A percentile compares a stretch with the other conserved stretches of the same genome.
Conservation (phyloP, 257 asterid species). For the Leonotis leonurus region DNA sequence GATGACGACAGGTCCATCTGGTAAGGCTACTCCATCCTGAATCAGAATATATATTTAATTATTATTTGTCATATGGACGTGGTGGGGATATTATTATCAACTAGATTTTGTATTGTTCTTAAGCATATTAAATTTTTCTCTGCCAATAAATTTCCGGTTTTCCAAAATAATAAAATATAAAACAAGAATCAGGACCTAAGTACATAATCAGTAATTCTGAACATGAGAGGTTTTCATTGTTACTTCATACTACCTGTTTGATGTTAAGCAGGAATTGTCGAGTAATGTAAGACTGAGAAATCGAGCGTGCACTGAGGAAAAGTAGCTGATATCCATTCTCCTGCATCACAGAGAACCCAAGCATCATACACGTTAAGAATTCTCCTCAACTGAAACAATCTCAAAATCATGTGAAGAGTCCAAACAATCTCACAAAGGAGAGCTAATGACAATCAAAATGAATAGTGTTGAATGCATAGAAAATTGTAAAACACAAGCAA, state of each 20-base stretch:
- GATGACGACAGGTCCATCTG: conserved; percentile 95
- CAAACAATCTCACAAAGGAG: not conserved
- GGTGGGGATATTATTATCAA: not conserved
- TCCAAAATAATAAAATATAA: not conserved
- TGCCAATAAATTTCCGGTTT: not conserved
- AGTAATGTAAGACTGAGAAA: conserved; percentile 82
- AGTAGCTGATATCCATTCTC: conserved; percentile 93
- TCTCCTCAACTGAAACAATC: not conserved
- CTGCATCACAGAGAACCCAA: conserved; percentile 41
- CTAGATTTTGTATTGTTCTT: not conserved
- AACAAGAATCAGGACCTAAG: not conserved
- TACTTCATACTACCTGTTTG: conserved; percentile 59
- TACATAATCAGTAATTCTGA: not conserved
- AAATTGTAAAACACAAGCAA: not conserved
- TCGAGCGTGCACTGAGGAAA: conserved; percentile 94
- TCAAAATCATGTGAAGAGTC: not conserved
- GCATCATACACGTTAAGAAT: not conserved
- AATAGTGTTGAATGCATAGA: not conserved
- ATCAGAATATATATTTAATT: conserved; percentile 11
- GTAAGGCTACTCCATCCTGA: conserved; percentile 90
- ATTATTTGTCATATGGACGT: not conserved
- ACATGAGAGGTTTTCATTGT: not conserved
- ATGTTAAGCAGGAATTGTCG: conserved; percentile 76
- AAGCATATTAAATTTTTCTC: not conserved
- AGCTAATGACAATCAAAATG: not conserved